Conservation (phyloP, 2,329 filamentous ascomycete species). For the Zalaria obscura region DNA sequence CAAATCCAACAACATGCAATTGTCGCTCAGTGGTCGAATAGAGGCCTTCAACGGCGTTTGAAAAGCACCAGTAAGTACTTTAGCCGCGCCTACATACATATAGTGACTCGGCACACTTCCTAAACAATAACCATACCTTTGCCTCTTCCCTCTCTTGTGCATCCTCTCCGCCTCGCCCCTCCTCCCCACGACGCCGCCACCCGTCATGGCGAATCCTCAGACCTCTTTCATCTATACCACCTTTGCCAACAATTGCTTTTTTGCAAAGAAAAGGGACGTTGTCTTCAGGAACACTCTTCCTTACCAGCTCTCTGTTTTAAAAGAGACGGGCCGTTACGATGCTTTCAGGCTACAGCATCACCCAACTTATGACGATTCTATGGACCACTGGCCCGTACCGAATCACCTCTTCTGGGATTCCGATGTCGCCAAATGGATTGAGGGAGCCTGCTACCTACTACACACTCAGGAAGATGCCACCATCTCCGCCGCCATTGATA, state of each 20-base stretch:
- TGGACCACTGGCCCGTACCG: slow-evolving; percentile 40
- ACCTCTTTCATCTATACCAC: slow-evolving; percentile 22
- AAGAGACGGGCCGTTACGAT: slow-evolving; percentile 37
- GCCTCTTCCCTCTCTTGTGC: too few relatives aligned
- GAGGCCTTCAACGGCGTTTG: too few relatives aligned
- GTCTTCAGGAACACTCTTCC: slow-evolving; percentile 31
- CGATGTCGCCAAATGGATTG: slow-evolving; percentile 47
- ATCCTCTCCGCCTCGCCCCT: too few relatives aligned
- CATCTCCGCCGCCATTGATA: slow-evolving; percentile 36
- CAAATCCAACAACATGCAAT: too few relatives aligned
- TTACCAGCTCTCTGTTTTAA: slow-evolving; percentile 39
- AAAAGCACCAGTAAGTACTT: too few relatives aligned
- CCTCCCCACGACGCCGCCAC: too few relatives aligned
- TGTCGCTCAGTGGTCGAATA: too few relatives aligned
- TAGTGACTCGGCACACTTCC: too few relatives aligned
- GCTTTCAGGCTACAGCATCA: slow-evolving; percentile 46
- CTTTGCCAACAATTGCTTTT: slow-evolving; percentile 19
- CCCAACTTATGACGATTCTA: slow-evolving; percentile 35
- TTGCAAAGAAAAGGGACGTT: slow-evolving; percentile 24
- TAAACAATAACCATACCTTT: too few relatives aligned
- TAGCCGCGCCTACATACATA: too few relatives aligned
- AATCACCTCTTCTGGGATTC: slow-evolving; percentile 42
- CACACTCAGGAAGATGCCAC: slow-evolving; percentile 26
- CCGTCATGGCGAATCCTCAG: slow-evolving; percentile 26
- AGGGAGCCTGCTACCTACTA: slow-evolving; percentile 46